Base-by-base conservation (phyloP, 163 green algal genomes). In the Smithsoniella earleae region DNA sequence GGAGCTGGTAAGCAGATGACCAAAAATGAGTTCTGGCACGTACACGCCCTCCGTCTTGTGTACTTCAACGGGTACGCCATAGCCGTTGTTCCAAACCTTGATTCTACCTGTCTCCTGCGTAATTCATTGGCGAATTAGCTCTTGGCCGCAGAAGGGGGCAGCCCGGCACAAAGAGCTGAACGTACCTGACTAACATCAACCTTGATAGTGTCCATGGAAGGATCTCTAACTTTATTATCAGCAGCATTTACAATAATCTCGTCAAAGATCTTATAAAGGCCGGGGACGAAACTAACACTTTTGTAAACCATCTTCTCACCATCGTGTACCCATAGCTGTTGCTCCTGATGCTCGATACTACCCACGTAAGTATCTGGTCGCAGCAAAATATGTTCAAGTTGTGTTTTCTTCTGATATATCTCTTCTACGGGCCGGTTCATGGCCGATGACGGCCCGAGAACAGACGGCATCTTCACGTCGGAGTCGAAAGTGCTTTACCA, bases 241-340 rank as follows among this genome's bases (percentile, higher is more conserved):
- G 92, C 90, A 3, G 95, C 95, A 78, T 99, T 99, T 34, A 99
- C 95, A 38, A 99, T 76, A 73, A 99, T 98, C 83, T 99, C 95
- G 76, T 99, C 95, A 81, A 99, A 99, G 62, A 99, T 99, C 79
- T 99, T 99, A 88, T 97, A 99, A 27, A 99, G 82, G 3, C 92
- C 94, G 6, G 95, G 95, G 2, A 90, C 90, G 38, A 87, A 95
- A 6, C 76, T 79, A 30, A 97, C 81, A 18, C 75, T 75, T 34
- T 83, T 84, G 25, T 82, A 74, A 66, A 89, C 87, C 79, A 96
- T 90, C 45, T 62, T 45, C 40, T 88, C 81, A 6, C 87, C 89
- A 52, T 97, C 89, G 62, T 96, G 90, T 27, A 98, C 90, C 94
- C 92, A 98, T 43, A 97, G 75, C 52, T 73, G 75, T 77, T 90